Base-by-base conservation (phyloP, 441 rosid genomes). In the Monsonia emarginata region DNA sequence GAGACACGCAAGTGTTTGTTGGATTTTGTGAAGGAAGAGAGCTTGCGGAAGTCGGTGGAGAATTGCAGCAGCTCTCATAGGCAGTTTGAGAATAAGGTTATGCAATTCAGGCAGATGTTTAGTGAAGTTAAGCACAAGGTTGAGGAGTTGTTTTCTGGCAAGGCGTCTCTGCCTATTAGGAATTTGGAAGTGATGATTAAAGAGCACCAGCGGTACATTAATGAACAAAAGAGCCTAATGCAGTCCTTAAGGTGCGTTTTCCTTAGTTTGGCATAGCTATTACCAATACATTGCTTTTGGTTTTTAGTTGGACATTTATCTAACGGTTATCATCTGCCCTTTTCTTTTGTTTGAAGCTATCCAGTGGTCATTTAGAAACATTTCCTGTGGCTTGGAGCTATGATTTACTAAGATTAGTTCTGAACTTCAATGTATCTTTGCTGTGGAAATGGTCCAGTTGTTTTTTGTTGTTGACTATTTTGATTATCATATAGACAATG, bases 11-110 rank as follows among this genome's bases (percentile, higher is more conserved):
- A 80, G 67, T 81, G 84, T 78, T 83, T 95, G 63, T 70, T 83
- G 72, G 99, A 95, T 80, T 87, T 95, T 74, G 87, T 88, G 62
- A 86, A 88, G 89, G 99, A 91, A 80, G 98, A 88, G 19, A 80
- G 75, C 72, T 75, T 95, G 81, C 82, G 83, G 70, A 91, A 84
- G 86, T 82, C 82, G 2, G 83, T 69, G 22, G 99, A 88, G 70
- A 85, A 59, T 64, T 86, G 97, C 72, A 76, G 76, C 73, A 83
- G 66, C 78, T 91, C 90, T 26, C 95, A 89, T 65, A 82, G 78
- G 83, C 98, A 88, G 80, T 95, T 91, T 80, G 97, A 91, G 84
- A 89, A 84, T 70, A 95, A 88, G 83, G 95, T 95, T 72, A 76
- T 75, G 0, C 91, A 88, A 71, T 88, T 95, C 65, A 88, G 84